Evolutionary conservation across 2,329 filamentous ascomycete genomes (phyloP).

Genomic region (Emergomyces orientalis): DNA sequence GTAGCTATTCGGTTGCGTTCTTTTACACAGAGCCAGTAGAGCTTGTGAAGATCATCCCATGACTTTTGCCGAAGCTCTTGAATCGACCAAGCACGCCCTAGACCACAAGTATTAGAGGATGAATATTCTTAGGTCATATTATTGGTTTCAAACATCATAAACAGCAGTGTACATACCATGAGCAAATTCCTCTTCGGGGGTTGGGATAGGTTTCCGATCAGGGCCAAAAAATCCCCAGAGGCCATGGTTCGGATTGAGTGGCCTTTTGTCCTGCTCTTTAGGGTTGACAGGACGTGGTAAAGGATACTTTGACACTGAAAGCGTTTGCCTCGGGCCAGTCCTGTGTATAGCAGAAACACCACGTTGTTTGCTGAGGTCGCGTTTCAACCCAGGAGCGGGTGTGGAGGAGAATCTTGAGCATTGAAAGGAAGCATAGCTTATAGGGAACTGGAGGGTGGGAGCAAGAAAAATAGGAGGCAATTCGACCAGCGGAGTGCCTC

Average conservation of each 20-base stretch:
- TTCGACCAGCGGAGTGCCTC: constrained; percentile 28
- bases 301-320: constrained; percentile 66
- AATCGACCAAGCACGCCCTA: constrained; percentile 69
- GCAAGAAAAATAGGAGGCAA: constrained; percentile 38
- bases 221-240: constrained; percentile 86
- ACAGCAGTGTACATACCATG: constrained; percentile 48
- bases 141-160: not conserved
- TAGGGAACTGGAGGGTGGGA: constrained; percentile 23
- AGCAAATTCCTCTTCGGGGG: constrained; percentile 59
- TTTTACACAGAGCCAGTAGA: constrained; percentile 92
- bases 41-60: constrained; percentile 82
- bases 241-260: constrained; percentile 66
- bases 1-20: constrained; percentile 88
- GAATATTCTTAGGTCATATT: not conserved
- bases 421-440: constrained; percentile 7
- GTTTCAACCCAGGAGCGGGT: constrained; percentile 36
- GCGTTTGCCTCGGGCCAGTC: constrained; percentile 63
- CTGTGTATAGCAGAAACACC: constrained; percentile 73
- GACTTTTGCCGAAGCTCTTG: constrained; percentile 81
- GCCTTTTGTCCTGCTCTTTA: constrained; percentile 39
- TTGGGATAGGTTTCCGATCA: constrained; percentile 57
- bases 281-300: constrained; percentile 34
- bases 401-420: constrained; percentile 17
- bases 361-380: constrained; percentile 69
- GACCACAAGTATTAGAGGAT: not conserved